Evolutionary conservation across 176 grass and related monocot genomes (phyloP).

Genomic region (Ananas comosus): DNA sequence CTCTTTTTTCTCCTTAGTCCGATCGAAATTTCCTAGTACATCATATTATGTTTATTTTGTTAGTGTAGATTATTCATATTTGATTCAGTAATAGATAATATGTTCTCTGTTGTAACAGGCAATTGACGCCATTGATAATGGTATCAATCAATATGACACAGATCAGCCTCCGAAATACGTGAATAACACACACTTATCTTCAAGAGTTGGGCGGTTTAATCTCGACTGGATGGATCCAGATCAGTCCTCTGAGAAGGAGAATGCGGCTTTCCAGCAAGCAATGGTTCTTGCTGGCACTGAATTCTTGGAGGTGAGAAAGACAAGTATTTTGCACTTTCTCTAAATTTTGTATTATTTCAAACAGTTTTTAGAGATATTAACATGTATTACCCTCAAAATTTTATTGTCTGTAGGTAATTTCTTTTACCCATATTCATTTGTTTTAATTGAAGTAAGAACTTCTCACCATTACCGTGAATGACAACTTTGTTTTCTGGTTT

Average conservation of each 20-base stretch:
- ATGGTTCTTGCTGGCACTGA: constrained; percentile 78
- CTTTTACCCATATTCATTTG: background rate
- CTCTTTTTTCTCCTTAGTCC: too few species aligned
- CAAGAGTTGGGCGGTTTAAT: constrained; percentile 75
- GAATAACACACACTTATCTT: constrained; percentile 91
- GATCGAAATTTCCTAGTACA: too few species aligned
- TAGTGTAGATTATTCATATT: too few species aligned
- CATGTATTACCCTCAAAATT: background rate
- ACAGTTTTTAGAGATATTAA: too few species aligned
- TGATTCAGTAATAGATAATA: background rate
- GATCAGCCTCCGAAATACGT: constrained; percentile 89
- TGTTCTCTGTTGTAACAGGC: constrained; percentile 35
- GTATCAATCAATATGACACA: constrained; percentile 91
- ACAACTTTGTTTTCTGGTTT: constrained; percentile 8
- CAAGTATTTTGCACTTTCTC: background rate
- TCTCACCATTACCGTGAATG: background rate
- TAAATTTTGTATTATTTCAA: background rate
- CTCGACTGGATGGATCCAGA: constrained; percentile 87
- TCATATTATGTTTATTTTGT: too few species aligned
- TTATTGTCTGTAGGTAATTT: background rate
- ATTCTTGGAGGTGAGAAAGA: constrained; percentile 64
- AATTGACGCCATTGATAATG: constrained; percentile 96
- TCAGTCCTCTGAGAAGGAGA: constrained; percentile 88
- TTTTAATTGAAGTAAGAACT: background rate
- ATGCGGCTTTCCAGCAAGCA: constrained; percentile 77